phyloP scores from a whole-genome alignment of 805 yeast genomes.

The Metschnikowia baotianmanensis region DNA sequence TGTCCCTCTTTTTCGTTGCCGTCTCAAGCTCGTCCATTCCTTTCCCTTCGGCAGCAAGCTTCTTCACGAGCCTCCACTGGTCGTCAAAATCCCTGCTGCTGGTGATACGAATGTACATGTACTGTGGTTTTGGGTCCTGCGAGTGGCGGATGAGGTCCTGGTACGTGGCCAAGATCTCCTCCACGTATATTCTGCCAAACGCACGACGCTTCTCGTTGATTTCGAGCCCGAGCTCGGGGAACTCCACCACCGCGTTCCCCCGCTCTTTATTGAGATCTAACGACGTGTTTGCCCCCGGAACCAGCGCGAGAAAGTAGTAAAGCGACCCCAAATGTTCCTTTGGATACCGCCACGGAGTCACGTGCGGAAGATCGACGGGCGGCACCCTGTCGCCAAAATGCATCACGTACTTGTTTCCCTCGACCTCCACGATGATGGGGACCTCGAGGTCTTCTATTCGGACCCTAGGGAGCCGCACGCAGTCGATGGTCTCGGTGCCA shows the following conservation, averaged over 20 bases:
- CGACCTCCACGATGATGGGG: constrained; percentile 1
- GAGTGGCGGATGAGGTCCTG: constrained; percentile 6
- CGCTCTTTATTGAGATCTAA: background rate
- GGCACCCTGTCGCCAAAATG: constrained; percentile 14
- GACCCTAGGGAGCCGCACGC: background rate
- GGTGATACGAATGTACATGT: constrained; percentile 21
- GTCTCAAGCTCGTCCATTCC: constrained; percentile 19
- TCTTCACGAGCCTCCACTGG: constrained; percentile 24
- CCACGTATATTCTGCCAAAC: constrained; percentile 23
- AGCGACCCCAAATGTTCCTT: background rate
- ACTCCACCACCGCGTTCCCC: constrained; percentile 14
- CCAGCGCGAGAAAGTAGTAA: background rate
- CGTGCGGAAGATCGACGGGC: background rate
- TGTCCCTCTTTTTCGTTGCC: constrained; percentile 1
- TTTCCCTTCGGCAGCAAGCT: constrained; percentile 19
- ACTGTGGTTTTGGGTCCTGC: constrained; percentile 8
- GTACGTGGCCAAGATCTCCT: constrained; percentile 24
- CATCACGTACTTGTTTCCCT: constrained; percentile 1
- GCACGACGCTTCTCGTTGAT: constrained; percentile 34
- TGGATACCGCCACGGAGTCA: background rate
- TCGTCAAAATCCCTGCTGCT: constrained; percentile 28
- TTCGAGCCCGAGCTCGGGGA: constrained; percentile 29
- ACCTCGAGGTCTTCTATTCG: background rate
- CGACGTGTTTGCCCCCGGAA: background rate
- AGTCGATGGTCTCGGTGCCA: background rate